Percentiles rank a stretch among this genome's conserved stretches.
Evolutionary conservation across 345 rosid species (phyloP).

Genomic region (Eucalyptus brandiana): DNA sequence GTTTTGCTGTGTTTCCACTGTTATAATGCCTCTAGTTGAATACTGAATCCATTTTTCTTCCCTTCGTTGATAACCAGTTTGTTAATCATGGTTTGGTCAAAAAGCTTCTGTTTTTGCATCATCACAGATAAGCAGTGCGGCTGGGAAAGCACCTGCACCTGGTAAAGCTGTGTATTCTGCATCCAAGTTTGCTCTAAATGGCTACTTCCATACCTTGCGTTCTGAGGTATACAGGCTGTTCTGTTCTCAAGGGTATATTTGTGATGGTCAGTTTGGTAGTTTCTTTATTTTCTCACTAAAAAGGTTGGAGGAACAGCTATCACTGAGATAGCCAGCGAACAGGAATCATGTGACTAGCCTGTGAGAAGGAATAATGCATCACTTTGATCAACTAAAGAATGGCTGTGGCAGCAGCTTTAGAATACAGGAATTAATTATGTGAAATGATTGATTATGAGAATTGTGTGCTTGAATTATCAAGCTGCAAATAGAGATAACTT

Average conservation of each 20-base stretch:
- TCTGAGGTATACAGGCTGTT: conserved; percentile 58
- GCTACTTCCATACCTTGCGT: conserved; percentile 86
- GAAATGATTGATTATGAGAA: not conserved
- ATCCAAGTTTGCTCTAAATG: conserved; percentile 81
- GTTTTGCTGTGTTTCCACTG: not conserved
- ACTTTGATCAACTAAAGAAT: not conserved
- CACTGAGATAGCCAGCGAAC: not conserved
- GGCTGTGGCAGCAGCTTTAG: not conserved
- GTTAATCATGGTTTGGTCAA: not conserved
- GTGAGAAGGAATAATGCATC: not conserved
- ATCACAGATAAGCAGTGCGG: conserved; percentile 93
- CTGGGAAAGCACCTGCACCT: conserved; percentile 91
- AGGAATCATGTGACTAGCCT: not conserved
- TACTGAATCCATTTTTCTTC: not conserved
- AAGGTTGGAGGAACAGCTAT: not conserved
- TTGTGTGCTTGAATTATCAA: not conserved
- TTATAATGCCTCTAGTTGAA: not conserved
- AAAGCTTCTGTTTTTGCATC: not conserved
- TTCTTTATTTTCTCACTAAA: not conserved
- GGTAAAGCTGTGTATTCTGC: conserved; percentile 95
- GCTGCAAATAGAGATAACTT: not conserved
- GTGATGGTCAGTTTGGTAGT: not conserved
- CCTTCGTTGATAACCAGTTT: not conserved
- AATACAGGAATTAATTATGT: not conserved
- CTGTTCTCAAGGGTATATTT: not conserved